These are phyloP conservation scores for Lecanosticta acicola DNA, from an alignment of 2,329 filamentous ascomycete species.

Conservation along the genomic window DNA sequence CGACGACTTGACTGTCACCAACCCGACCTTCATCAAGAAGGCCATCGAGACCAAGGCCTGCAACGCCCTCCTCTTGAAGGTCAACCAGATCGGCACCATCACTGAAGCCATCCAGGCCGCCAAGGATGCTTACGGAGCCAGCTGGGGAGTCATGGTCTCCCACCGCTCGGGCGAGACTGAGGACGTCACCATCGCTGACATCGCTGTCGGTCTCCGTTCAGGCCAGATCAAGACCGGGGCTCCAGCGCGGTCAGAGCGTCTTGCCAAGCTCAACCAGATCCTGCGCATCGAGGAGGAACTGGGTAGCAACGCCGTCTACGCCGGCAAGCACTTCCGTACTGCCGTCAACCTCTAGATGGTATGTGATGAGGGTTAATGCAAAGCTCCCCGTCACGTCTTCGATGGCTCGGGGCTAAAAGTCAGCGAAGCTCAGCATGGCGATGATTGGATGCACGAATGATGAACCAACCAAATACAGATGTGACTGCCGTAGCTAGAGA, in stretches of 20 bases:
- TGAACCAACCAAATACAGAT: neutral
- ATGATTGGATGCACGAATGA: neutral
- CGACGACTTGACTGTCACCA: slow-evolving; percentile 98
- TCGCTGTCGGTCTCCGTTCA: slow-evolving; percentile 90
- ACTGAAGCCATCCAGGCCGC: slow-evolving; percentile 98
- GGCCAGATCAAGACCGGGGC: slow-evolving; percentile 99
- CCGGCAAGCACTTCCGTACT: slow-evolving; percentile 85
- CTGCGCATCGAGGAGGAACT: slow-evolving; percentile 99
- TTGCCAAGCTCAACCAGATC: slow-evolving; percentile 99
- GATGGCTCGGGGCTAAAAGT: too few species aligned
- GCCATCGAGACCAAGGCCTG: slow-evolving; percentile 98
- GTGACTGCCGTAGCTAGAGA: neutral
- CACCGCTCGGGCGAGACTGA: slow-evolving; percentile 99
- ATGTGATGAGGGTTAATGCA: neutral
- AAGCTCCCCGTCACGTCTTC: too few species aligned
- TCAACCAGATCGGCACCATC: slow-evolving; percentile 99
- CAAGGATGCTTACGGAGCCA: slow-evolving; percentile 93
- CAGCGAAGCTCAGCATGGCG: neutral
- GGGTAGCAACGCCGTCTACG: slow-evolving; percentile 82
- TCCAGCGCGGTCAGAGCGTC: slow-evolving; percentile 90
- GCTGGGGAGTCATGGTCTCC: slow-evolving; percentile 99
- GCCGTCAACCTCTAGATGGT: slow-evolving; percentile 71
- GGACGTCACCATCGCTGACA: slow-evolving; percentile 98
- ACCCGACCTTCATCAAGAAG: slow-evolving; percentile 98
- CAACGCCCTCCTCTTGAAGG: slow-evolving; percentile 97